These are phyloP conservation scores for Pholiota microspora DNA, from an alignment of 768 basidiomycete genomes.

Conservation along the genomic window DNA sequence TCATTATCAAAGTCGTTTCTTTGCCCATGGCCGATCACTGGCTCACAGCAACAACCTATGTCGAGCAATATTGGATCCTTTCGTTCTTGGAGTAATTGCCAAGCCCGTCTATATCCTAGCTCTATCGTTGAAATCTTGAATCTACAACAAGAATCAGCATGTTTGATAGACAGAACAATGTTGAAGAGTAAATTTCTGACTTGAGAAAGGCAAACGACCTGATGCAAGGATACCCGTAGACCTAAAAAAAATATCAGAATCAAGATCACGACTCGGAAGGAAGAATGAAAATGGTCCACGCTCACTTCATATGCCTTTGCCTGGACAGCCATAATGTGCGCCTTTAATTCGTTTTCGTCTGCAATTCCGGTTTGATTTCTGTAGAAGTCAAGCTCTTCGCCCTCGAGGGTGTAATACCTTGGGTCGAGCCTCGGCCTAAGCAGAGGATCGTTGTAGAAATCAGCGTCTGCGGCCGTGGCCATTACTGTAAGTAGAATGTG, in stretches of 20 bases:
- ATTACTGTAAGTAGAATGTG: not conserved
- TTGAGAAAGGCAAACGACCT: conserved; percentile 27
- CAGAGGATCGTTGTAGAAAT: not conserved
- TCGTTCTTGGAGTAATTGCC: conserved; percentile 21
- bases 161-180: not conserved
- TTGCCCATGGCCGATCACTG: no score
- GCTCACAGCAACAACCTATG: conserved; percentile 42
- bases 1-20: not conserved
- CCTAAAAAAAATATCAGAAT: conserved; percentile 14
- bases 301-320: conserved; percentile 30
- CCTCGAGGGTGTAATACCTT: conserved; percentile 22
- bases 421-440: not conserved
- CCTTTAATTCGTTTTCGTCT: conserved; percentile 34
- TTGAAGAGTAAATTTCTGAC: not conserved
- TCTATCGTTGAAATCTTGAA: conserved; percentile 29
- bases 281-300: not conserved
- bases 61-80: conserved; percentile 36
- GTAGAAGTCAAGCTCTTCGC: conserved; percentile 33
- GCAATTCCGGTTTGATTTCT: conserved; percentile 33
- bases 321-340: conserved; percentile 37
- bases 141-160: conserved; percentile 4
- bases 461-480: not conserved
- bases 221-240: conserved; percentile 37
- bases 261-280: not conserved
- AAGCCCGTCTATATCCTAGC: conserved; percentile 30